Conservation (phyloP, 352 stramenopile species). For the Thalassiosira hispida region DNA sequence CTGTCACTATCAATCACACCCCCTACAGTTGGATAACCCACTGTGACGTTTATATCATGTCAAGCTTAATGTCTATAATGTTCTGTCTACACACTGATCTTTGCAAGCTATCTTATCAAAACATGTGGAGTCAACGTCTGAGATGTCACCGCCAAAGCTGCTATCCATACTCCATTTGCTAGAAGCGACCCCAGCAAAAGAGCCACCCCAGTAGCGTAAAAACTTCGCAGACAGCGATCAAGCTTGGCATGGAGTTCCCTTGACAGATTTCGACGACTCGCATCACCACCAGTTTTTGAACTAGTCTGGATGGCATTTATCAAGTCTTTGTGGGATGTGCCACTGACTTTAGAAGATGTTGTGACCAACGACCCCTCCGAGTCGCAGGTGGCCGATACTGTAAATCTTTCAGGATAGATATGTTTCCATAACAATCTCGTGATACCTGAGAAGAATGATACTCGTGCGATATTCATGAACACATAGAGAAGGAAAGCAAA, state of each 20-base stretch:
- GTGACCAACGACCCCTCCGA: slow-evolving; percentile 45
- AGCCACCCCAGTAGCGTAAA: slow-evolving; percentile 29
- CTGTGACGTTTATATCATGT: too few relatives aligned
- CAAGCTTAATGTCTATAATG: too few relatives aligned
- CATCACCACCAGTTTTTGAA: slow-evolving; percentile 7
- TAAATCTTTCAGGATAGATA: slow-evolving; percentile 56
- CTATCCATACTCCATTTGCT: slow-evolving; percentile 32
- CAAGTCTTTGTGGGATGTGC: slow-evolving; percentile 34
- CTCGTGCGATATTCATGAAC: slow-evolving; percentile 53
- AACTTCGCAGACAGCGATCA: slow-evolving; percentile 28
- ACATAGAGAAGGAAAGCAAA: slow-evolving; percentile 52
- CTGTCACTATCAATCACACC: too few relatives aligned
- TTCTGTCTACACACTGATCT: too few relatives aligned
- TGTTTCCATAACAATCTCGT: slow-evolving; percentile 55
- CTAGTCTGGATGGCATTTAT: slow-evolving; percentile 43
- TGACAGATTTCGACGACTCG: slow-evolving; percentile 14
- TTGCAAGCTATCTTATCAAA: slow-evolving; percentile 13
- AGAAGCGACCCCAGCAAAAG: slow-evolving; percentile 22
- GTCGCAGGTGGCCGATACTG: slow-evolving; percentile 45
- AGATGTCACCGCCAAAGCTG: slow-evolving; percentile 26
- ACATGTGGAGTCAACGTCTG: slow-evolving; percentile 33
- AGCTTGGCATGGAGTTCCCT: slow-evolving; percentile 43
- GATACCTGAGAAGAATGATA: slow-evolving; percentile 49
- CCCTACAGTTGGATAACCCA: too few relatives aligned
- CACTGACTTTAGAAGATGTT: slow-evolving; percentile 13